Conservation (phyloP, 352 stramenopile genomes). For the Pythium periplocum region DNA sequence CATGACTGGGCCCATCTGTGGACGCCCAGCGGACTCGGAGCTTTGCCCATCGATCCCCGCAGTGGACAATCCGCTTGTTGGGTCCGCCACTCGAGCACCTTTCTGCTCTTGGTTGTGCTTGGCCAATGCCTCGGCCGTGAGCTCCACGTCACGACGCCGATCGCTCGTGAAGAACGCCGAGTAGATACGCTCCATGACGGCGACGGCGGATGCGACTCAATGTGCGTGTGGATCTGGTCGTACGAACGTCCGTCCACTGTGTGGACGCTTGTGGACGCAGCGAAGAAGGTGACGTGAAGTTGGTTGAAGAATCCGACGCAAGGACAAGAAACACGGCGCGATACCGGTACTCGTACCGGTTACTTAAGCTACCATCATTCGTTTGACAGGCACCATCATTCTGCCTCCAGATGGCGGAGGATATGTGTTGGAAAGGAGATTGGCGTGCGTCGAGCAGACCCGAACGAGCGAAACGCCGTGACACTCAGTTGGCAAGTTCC, state of each 20-base stretch:
- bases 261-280: not conserved
- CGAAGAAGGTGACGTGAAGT: too few relatives aligned
- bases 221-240: not conserved
- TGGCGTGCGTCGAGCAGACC: too few relatives aligned
- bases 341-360: too few relatives aligned
- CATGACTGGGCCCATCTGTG: not conserved
- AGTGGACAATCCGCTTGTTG: not conserved
- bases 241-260: not conserved
- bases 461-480: too few relatives aligned
- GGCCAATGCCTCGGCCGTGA: slow-evolving; percentile 61
- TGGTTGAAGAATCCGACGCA: too few relatives aligned
- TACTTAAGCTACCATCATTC: too few relatives aligned
- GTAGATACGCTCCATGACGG: slow-evolving; percentile 79
- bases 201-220: not conserved
- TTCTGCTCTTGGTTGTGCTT: slow-evolving; percentile 45
- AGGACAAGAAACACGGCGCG: too few relatives aligned
- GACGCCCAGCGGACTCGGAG: not conserved
- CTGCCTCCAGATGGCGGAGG: not conserved
- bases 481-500: too few relatives aligned
- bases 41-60: not conserved
- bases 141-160: slow-evolving; percentile 28
- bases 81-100: not conserved
- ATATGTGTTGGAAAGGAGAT: not conserved
- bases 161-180: slow-evolving; percentile 78
- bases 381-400: too few relatives aligned